Base-by-base conservation (phyloP, 208 protist genomes). In the Trypanosoma lewisi region DNA sequence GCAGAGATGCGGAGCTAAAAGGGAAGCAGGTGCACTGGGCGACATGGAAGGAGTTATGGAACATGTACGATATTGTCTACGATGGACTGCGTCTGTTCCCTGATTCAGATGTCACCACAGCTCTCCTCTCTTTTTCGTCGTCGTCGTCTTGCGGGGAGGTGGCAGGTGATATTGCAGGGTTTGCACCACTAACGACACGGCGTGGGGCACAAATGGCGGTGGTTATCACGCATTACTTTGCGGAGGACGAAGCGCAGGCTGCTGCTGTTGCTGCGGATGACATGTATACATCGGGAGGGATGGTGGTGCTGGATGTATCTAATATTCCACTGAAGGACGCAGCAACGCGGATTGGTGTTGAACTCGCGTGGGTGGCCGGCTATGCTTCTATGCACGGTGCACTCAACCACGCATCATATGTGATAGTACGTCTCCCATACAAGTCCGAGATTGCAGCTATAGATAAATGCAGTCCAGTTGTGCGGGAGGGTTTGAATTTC, bases 31-130 rank as follows among this genome's bases (percentile, higher is more conserved):
- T 70, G 39, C 14, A 42, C 27, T 64, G 63, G n/a, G 70, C 83
- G 37, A 62, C 78, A 14, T 94, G 84, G 83, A 91, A 80, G 65
- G 88, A 94, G 60, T 76, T 78, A n/a, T 94, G 88, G 85, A 94
- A 94, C 67, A 31, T 87, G 51, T 91, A 89, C 51, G 88, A 94
- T 55, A 89, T 94, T 50, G 52, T 75, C 2, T 91, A 94, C 60
- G 88, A 94, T 42, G 85, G 90, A 56, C 67, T 94, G 56, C 65
- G 69, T 25, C 57, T 91, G 8, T 69, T 94, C 45, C 87, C 84
- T 31, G 14, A 27, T 4, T 47, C 51, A n/a, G 9, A 47, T 11
- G 3, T 12, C 2, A 53, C n/a, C 1, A 34, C 48, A 23, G 33
- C 44, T n/a, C 28, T 57, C 28, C 37, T 77, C 53, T 30, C 8